Percentiles rank a stretch among this genome's conserved stretches.
phyloP scores from a whole-genome alignment of 1,284 basidiomycete genomes.

The Ganoderma sinense region DNA sequence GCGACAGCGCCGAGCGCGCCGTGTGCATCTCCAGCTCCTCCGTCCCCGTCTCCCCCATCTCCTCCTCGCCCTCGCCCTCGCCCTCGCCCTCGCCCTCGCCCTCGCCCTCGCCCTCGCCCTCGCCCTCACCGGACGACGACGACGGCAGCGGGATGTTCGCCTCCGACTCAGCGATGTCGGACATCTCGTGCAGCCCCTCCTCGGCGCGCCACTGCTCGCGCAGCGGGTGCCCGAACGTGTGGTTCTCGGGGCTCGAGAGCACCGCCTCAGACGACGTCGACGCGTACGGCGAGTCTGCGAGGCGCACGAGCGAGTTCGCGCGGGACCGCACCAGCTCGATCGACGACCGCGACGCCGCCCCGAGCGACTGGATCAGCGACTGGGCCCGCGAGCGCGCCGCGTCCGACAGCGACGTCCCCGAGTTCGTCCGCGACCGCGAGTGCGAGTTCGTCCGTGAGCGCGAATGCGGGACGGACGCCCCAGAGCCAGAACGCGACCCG shows the following conservation, averaged over 20 bases:
- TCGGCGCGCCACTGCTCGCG: slow-evolving; percentile 36
- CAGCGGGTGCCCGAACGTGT: slow-evolving; percentile 72
- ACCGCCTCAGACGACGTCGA: slow-evolving; percentile 56
- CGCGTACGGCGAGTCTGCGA: slow-evolving; percentile 49
- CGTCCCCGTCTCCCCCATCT: slow-evolving; percentile 18
- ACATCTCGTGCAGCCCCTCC: slow-evolving; percentile 32
- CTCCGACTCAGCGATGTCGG: slow-evolving; percentile 31
- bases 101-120: not conserved
- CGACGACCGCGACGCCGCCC: slow-evolving; percentile 65
- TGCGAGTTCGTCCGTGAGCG: slow-evolving; percentile 41
- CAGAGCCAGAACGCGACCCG: slow-evolving; percentile 22
- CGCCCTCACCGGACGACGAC: not conserved
- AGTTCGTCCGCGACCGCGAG: slow-evolving; percentile 58
- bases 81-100: not conserved
- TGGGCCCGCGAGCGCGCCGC: slow-evolving; percentile 62
- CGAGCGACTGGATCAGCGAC: slow-evolving; percentile 69
- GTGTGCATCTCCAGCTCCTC: slow-evolving; percentile 28
- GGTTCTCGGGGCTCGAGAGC: slow-evolving; percentile 64
- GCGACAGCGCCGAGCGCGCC: slow-evolving; percentile 34
- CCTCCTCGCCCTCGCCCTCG: slow-evolving; percentile 4
- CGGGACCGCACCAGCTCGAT: slow-evolving; percentile 60
- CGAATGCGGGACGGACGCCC: not conserved
- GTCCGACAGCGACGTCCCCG: slow-evolving; percentile 49
- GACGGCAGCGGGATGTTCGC: slow-evolving; percentile 18
- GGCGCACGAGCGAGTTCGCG: slow-evolving; percentile 65